Base-by-base conservation (phyloP, 352 stramenopile genomes). In the Phytopythium litorale region DNA sequence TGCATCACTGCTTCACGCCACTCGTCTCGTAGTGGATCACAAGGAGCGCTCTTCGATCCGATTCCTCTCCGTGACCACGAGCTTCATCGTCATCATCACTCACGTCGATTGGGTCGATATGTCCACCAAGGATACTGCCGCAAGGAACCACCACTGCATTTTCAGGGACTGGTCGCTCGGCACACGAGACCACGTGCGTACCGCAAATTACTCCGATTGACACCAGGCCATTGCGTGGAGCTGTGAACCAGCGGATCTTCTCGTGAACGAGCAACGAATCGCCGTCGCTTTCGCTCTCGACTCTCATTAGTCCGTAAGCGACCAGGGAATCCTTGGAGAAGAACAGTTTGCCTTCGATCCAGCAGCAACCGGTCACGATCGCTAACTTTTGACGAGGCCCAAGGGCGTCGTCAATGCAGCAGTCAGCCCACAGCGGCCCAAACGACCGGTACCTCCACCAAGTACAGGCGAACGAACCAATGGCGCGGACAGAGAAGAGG, bases 381-480 rank as follows among this genome's bases (percentile, higher is more conserved):
- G 62, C 52, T 45, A 64, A 66, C 49, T 66, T 71, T 15, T 54
- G 63, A 33, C 60, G 60, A 3, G 61, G 19, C 3, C 67, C 67
- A 5, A 74, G 25, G 2, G 53, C 64, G 9, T 56, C 62, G 25
- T 74, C 64, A 12, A 74, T 60, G 32, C 64, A 68, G 21, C 56
- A 74, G 6, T 64, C 56, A 7, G 67, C 58, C 23, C 37, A 61
- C n/a, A 73, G 51, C 4, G 66, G 55, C 16, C 18, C 21, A 9
- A 58, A 53, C 0, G 56, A 57, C 8, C 59, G 33, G 19, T 67
- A 62, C 8, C 7, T 50, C 46, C 43, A 58, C 12, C 46, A 46
- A 32, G 28, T 32, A 5, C 28, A 32, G 28, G 28, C 28, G 28
- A 4, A 58, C 38, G 57, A 55, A 21, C 57, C 28, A 7, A 70